These are phyloP conservation scores for Melocanna baccifera DNA, from an alignment of 176 grass and related monocot species.

Conservation along the genomic window DNA sequence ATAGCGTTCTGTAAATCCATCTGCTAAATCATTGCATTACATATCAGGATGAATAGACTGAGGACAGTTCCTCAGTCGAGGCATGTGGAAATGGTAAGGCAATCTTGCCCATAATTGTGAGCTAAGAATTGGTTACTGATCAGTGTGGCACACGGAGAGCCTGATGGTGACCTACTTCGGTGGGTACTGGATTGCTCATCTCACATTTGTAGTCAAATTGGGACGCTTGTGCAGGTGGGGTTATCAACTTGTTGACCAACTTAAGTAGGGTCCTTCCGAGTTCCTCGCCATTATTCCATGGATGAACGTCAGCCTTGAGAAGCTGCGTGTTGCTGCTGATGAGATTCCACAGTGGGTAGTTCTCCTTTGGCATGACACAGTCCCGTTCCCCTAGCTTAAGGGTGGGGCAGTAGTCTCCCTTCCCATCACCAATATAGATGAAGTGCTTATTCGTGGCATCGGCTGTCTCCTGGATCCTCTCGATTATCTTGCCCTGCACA, in stretches of 20 bases:
- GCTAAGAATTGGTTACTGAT: constrained; percentile 24
- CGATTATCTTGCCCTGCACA: constrained; percentile 68
- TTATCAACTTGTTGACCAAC: constrained; percentile 45
- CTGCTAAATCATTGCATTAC: neutral
- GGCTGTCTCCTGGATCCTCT: constrained; percentile 44
- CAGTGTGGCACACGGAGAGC: constrained; percentile 55
- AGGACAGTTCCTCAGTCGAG: constrained; percentile 7
- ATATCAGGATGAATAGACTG: constrained; percentile 14
- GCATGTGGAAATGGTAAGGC: neutral
- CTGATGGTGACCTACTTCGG: constrained; percentile 38
- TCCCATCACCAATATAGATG: constrained; percentile 78
- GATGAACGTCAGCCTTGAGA: constrained; percentile 63
- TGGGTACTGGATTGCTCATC: constrained; percentile 36
- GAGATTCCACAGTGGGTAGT: constrained; percentile 63
- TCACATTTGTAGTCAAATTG: constrained; percentile 57
- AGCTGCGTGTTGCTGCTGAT: constrained; percentile 52
- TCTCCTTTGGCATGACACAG: constrained; percentile 77
- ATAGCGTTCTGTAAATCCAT: neutral
- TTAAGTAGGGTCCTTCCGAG: constrained; percentile 47
- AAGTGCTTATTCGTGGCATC: constrained; percentile 34
- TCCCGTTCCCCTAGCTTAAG: constrained; percentile 67
- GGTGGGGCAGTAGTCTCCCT: constrained; percentile 73
- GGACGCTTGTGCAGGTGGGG: constrained; percentile 17
- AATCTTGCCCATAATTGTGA: constrained; percentile 15
- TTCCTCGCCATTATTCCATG: constrained; percentile 52